These are phyloP conservation scores for Clonostachys byssicola DNA, from an alignment of 2,329 filamentous ascomycete species.

Conservation along the genomic window DNA sequence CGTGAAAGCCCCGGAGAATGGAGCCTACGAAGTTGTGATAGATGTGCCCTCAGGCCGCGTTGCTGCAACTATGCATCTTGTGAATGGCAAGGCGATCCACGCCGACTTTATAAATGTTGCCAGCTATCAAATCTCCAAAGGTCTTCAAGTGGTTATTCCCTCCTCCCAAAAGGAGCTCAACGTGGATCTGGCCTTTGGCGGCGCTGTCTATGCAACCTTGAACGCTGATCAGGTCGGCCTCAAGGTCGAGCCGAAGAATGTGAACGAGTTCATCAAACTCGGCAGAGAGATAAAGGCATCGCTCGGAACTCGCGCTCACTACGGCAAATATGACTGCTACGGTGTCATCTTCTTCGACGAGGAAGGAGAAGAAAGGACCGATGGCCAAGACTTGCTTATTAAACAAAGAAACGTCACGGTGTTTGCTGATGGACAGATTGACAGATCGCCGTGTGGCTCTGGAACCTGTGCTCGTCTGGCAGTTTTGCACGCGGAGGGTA, in stretches of 20 bases:
- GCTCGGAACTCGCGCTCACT: neutral
- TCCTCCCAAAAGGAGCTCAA: neutral
- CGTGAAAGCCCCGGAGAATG: neutral
- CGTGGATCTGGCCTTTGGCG: slow-evolving; percentile 3
- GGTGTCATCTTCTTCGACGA: slow-evolving; percentile 6
- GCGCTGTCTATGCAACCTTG: slow-evolving; percentile 4
- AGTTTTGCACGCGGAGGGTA: slow-evolving; percentile 3
- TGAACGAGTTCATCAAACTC: slow-evolving; percentile 1
- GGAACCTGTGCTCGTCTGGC: slow-evolving; percentile 13
- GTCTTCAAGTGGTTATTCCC: neutral
- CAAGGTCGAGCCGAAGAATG: neutral
- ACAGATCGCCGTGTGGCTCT: slow-evolving; percentile 16
- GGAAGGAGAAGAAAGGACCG: neutral
- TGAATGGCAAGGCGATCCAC: neutral
- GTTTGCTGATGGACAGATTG: slow-evolving; percentile 17
- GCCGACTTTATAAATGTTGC: slow-evolving; percentile 4
- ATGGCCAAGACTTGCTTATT: neutral
- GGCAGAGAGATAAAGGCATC: slow-evolving; percentile 4
- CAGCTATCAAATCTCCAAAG: neutral
- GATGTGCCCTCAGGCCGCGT: slow-evolving; percentile 5
- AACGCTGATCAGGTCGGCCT: slow-evolving; percentile 2
- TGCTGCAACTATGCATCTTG: neutral
- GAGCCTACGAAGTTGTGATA: slow-evolving; percentile 1
- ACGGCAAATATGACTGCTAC: slow-evolving; percentile 2
- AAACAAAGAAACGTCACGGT: slow-evolving; percentile 13